Percentiles rank a stretch among this genome's conserved stretches.
phyloP scores from a whole-genome alignment of 1,284 basidiomycete genomes.

The Microbotryum saponariae region DNA sequence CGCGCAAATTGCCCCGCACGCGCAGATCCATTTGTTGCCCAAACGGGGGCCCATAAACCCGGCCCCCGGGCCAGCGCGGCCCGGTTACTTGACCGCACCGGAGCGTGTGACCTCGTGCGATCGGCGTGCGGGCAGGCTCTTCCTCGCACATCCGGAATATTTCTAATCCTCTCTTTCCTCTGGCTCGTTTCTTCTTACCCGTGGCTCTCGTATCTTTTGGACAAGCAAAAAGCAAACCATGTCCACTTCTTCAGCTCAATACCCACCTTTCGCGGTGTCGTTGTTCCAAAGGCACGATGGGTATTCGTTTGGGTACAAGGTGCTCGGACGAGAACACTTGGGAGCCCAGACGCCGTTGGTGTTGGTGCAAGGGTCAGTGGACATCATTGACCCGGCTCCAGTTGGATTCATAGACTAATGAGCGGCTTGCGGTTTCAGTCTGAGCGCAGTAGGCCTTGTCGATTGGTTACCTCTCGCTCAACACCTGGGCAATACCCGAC shows the following conservation, averaged over 20 bases:
- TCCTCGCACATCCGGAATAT: too few relatives aligned
- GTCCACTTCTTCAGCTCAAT: not conserved
- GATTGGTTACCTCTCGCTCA: constrained; percentile 29
- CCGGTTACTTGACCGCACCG: too few relatives aligned
- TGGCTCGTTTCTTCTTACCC: not conserved
- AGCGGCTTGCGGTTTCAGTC: not conserved
- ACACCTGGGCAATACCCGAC: constrained; percentile 5
- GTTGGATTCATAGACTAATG: too few relatives aligned
- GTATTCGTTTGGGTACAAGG: constrained; percentile 23
- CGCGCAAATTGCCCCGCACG: too few relatives aligned
- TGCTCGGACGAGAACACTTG: constrained; percentile 8
- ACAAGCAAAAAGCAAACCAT: not conserved
- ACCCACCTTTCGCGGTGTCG: constrained; percentile 12
- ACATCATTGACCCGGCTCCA: too few relatives aligned
- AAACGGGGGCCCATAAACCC: too few relatives aligned
- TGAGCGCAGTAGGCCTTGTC: constrained; percentile 27
- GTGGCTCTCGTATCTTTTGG: too few relatives aligned
- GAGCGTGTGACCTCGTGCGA: too few relatives aligned
- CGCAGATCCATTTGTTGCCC: too few relatives aligned
- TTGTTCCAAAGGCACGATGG: constrained; percentile 17
- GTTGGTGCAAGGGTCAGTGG: constrained; percentile 25
- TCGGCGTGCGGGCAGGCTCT: too few relatives aligned
- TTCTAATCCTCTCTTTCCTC: not conserved
- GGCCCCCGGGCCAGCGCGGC: too few relatives aligned
- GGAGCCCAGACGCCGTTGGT: constrained; percentile 15